Base-by-base conservation (phyloP, 1,139 yeast genomes). In the Candida glucosophila region DNA sequence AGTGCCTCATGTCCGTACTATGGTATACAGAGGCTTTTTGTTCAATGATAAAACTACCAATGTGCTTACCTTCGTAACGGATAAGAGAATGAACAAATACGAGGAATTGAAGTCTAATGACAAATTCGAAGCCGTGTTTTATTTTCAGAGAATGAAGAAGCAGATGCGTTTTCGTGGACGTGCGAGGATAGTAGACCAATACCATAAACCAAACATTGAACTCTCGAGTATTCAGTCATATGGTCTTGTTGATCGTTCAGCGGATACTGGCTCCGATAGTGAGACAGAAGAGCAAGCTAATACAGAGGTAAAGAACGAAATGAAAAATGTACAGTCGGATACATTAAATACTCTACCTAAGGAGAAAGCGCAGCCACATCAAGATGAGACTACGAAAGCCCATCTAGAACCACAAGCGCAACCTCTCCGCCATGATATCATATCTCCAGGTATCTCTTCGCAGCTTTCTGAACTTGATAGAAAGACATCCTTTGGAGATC, bases 81-180 rank as follows among this genome's bases (percentile, higher is more conserved):
- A 83, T 51, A 61, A 65, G 39, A 58, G 95, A 44, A 73, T 79
- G 65, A 55, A 55, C 26, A 83, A 83, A 48, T 67, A 67, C 40
- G 50, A 55, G 14, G 82, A 80, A 42, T 52, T 77, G 28, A 34
- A 46, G 10, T 37, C 43, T 14, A 68, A 70, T 40, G 73, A 75
- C 35, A 55, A 61, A 29, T 77, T 73, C 44, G 93, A 82, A 53
- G 82, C 86, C 2, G 81, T 83, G 30, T 81, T 80, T 45, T 79
- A 80, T 57, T 78, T 81, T 43, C 67, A 64, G 10, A 58, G 58
- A 19, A 50, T 68, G 15, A 67, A 67, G 43, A 77, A 70, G 43
- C 94, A 82, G 53, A 77, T 77, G 45, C 59, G 95, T 39, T 60
- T 83, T 35, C 65, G 76, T 28, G 94, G 94, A 6, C 52, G 59